These are phyloP conservation scores for Vigna reflexopilosa DNA, from an alignment of 306 rosid genomes.

Conservation along the genomic window DNA sequence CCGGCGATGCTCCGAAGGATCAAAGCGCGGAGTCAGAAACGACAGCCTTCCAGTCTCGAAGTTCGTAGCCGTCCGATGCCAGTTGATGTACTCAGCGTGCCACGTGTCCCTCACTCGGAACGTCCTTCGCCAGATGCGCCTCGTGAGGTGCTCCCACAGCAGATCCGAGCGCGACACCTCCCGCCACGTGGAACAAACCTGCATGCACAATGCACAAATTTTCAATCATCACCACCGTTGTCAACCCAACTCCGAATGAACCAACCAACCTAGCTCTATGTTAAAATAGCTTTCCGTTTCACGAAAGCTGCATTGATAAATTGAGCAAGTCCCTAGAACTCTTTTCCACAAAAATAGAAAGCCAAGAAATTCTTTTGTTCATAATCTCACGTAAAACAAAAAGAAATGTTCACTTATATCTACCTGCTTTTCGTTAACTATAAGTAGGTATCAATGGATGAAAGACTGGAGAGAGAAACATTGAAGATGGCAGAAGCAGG, in stretches of 20 bases:
- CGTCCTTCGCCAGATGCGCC: slow-evolving; percentile 73
- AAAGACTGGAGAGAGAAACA: slow-evolving; percentile 27
- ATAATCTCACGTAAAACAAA: neutral
- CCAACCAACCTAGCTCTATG: neutral
- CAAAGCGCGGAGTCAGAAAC: slow-evolving; percentile 46
- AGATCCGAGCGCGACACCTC: slow-evolving; percentile 70
- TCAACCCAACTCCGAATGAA: neutral
- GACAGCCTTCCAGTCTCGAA: slow-evolving; percentile 41
- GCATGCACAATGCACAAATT: slow-evolving; percentile 17
- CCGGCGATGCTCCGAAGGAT: slow-evolving; percentile 46
- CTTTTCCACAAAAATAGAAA: neutral
- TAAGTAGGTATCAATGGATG: slow-evolving; percentile 2
- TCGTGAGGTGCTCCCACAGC: slow-evolving; percentile 68
- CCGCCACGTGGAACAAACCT: slow-evolving; percentile 94
- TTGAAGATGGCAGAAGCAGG: slow-evolving; percentile 17
- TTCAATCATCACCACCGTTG: too few species aligned
- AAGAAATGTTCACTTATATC: too few species aligned
- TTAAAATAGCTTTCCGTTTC: slow-evolving; percentile 12
- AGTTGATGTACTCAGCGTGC: slow-evolving; percentile 66
- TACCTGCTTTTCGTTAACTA: neutral
- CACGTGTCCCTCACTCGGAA: slow-evolving; percentile 55
- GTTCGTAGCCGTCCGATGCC: slow-evolving; percentile 79
- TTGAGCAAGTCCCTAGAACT: slow-evolving; percentile 17
- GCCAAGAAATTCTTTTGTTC: neutral
- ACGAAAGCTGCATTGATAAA: neutral